Evolutionary conservation across 768 basidiomycete genomes (phyloP), one percentile per base, ranked within the genome.

Genomic region (Amanita pseudoporphyria): DNA sequence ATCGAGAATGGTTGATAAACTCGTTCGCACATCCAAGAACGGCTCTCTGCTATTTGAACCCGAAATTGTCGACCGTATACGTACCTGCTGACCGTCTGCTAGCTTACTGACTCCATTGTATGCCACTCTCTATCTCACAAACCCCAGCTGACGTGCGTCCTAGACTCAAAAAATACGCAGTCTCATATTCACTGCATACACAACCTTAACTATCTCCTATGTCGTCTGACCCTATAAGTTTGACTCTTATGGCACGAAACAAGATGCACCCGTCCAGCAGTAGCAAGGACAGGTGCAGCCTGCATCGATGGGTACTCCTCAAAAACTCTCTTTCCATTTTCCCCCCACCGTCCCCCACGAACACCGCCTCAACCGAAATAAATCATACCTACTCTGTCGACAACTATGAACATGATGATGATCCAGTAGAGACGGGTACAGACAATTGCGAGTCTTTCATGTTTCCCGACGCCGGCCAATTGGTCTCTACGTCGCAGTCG

Each of bases 21-120:
- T 81, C 64, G 72, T 80, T 63, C 84, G 82, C 58, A 82, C 73
- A 67, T 82, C 83, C 63, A 84, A 81, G 75, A 82, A 87, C 84
- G 85, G 87, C 73, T 82, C 84, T 68, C 77, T 87, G 53, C 78
- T 87, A 62, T 89, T 89, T 67, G 86, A 87, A 72, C 87, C 87
- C 54, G 81, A 84, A 72, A 82, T 87, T 67, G 86, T 87, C 67
- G 79, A 87, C 68, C 87, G 87, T 67, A 89, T 89, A 89, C 79
- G 82, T 71, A 69, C 68, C 63, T 76, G 62, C 48, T 66, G 52
- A 64, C 56, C 52, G 43, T 53, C 54, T 50, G 28, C 41, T 49
- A 42, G 53, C 51, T 18, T 45, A 53, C 45, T 47, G 53, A 47
- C 57, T 63, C 65, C 63, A 65, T 13, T 52, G 40, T 45, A 45